phyloP scores from a whole-genome alignment of 2,329 filamentous ascomycete genomes.

The Sarocladiaceae sp. region DNA sequence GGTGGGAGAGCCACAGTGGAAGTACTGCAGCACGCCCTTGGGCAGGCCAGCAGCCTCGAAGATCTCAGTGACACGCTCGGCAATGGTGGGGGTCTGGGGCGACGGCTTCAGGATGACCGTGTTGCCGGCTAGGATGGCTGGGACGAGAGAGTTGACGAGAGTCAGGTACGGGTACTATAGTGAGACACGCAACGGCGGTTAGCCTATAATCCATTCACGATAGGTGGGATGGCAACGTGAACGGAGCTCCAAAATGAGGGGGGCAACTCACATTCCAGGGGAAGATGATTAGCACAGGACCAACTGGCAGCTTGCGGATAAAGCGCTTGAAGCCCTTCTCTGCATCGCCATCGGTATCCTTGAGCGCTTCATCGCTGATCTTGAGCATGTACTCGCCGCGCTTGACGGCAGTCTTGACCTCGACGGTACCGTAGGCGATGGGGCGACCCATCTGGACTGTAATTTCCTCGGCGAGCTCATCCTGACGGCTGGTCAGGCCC shows the following conservation, averaged over 20 bases:
- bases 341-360: slow-evolving; percentile 75
- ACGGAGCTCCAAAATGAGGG: not conserved
- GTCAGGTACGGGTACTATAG: slow-evolving; percentile 93
- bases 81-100: slow-evolving; percentile 89
- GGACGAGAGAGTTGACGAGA: slow-evolving; percentile 86
- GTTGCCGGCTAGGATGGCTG: slow-evolving; percentile 86
- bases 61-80: slow-evolving; percentile 73
- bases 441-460: slow-evolving; percentile 95
- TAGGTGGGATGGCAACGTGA: not conserved
- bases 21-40: slow-evolving; percentile 80
- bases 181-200: slow-evolving; percentile 13
- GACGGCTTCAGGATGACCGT: slow-evolving; percentile 92
- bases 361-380: slow-evolving; percentile 73
- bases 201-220: slow-evolving; percentile 1
- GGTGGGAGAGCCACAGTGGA: slow-evolving; percentile 78
- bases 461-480: slow-evolving; percentile 78
- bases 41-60: slow-evolving; percentile 81
- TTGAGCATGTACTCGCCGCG: slow-evolving; percentile 82
- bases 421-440: slow-evolving; percentile 79
- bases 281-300: slow-evolving; percentile 84
- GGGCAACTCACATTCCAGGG: slow-evolving; percentile 79
- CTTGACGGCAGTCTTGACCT: slow-evolving; percentile 80
- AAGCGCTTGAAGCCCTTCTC: slow-evolving; percentile 89
- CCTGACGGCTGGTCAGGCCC: slow-evolving; percentile 64
- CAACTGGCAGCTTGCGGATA: slow-evolving; percentile 83